These are phyloP conservation scores for Silene latifolia DNA, from an alignment of 148 eudicot genomes.

Conservation along the genomic window DNA sequence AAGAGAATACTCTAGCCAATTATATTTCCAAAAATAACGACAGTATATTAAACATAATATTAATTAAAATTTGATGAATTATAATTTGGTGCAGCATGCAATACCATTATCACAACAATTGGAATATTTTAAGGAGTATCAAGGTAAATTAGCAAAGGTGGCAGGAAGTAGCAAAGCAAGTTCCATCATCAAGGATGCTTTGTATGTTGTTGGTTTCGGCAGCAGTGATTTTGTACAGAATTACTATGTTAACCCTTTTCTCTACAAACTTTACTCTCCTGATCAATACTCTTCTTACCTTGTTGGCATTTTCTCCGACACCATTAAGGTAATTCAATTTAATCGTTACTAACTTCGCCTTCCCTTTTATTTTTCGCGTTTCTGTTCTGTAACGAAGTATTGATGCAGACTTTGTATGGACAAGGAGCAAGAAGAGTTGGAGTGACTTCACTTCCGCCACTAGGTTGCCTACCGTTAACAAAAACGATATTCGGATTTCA, in stretches of 20 bases:
- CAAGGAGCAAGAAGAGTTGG: constrained; percentile 87
- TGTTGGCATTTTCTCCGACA: constrained; percentile 51
- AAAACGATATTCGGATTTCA: constrained; percentile 63
- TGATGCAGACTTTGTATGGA: constrained; percentile 56
- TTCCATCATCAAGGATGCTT: constrained; percentile 53
- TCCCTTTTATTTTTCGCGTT: not conserved
- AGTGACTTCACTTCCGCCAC: constrained; percentile 93
- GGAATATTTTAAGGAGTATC: constrained; percentile 78
- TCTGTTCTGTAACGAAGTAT: no score
- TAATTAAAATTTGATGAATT: not conserved
- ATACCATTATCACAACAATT: constrained; percentile 75
- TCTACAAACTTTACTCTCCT: constrained; percentile 62
- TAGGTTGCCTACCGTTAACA: constrained; percentile 75
- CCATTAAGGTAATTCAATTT: constrained; percentile 46
- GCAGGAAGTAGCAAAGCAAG: constrained; percentile 61
- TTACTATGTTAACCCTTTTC: constrained; percentile 70
- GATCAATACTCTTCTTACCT: constrained; percentile 70
- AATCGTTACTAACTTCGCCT: no score
- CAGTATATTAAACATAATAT: not conserved
- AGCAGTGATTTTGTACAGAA: constrained; percentile 84
- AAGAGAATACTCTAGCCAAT: no score
- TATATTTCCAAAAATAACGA: no score
- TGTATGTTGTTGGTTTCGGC: constrained; percentile 68
- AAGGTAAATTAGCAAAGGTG: constrained; percentile 53
- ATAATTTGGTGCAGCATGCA: constrained; percentile 60